Evolutionary conservation across 306 rosid species (phyloP).

Genomic region (Dalbergia oliveri): DNA sequence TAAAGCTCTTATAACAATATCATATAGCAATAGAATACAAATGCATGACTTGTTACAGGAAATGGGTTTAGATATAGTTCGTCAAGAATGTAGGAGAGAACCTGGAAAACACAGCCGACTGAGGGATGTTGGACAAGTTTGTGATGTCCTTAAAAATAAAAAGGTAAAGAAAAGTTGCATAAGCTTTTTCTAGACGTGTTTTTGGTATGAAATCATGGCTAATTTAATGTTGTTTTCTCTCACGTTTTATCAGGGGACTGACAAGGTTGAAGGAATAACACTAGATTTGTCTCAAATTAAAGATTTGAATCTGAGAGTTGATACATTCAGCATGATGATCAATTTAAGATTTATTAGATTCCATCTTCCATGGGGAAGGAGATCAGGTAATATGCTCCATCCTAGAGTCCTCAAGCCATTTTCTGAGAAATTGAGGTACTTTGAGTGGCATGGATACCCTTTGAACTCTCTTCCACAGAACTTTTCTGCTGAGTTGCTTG

Average conservation of each 20-base stretch:
- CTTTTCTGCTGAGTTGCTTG: conserved; percentile 19
- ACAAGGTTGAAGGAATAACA: neutral
- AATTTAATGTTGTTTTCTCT: neutral
- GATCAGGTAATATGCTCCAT: neutral
- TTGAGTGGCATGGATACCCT: conserved; percentile 40
- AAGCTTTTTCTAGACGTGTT: neutral
- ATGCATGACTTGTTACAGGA: conserved; percentile 54
- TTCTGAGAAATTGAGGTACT: neutral
- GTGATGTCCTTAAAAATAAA: conserved; percentile 22
- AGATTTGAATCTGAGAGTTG: neutral
- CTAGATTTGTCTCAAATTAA: conserved; percentile 6
- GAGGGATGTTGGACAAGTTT: conserved; percentile 14
- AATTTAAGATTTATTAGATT: neutral
- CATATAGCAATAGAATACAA: neutral
- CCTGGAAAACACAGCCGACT: conserved; percentile 23
- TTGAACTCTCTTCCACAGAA: conserved; percentile 31
- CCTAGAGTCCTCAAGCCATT: neutral
- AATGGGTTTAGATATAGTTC: conserved; percentile 43
- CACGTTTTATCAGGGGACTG: neutral
- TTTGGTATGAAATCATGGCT: neutral
- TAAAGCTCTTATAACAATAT: conserved; percentile 40
- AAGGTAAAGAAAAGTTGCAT: conserved; percentile 6
- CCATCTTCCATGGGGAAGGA: no score
- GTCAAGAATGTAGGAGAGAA: neutral
- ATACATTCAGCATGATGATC: conserved; percentile 22